Conservation (phyloP, 345 rosid species). For the Syzygium oleosum region DNA sequence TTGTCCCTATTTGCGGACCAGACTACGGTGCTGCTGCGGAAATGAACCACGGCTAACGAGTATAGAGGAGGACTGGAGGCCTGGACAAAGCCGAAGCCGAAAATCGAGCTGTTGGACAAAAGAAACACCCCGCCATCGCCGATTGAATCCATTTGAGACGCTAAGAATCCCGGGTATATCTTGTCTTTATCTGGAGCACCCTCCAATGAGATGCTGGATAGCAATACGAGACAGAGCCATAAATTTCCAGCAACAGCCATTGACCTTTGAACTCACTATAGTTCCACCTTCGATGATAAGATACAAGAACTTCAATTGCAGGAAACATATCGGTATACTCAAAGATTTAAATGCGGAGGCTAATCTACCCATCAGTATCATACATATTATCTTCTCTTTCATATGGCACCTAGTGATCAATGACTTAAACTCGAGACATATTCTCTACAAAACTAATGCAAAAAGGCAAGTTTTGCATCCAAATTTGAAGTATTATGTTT, state of each 20-base stretch:
- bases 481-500: not conserved
- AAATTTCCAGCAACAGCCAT: slow-evolving; percentile 1
- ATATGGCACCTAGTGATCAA: too few species aligned
- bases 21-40: slow-evolving; percentile 17
- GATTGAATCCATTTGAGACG: slow-evolving; percentile 68
- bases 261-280: slow-evolving; percentile 21
- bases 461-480: not conserved
- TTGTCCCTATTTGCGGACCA: slow-evolving; percentile 73
- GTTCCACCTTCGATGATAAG: not conserved
- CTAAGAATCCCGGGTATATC: slow-evolving; percentile 39
- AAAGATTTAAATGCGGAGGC: not conserved
- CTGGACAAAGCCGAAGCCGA: slow-evolving; percentile 59
- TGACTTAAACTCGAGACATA: too few species aligned
- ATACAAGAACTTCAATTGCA: not conserved
- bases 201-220: slow-evolving; percentile 27
- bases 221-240: slow-evolving; percentile 14
- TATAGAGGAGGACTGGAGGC: slow-evolving; percentile 30
- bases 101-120: slow-evolving; percentile 44
- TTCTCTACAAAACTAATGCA: not conserved
- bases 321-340: not conserved
- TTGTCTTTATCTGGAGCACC: slow-evolving; percentile 20
- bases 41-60: slow-evolving; percentile 44
- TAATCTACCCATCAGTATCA: not conserved
- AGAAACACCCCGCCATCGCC: slow-evolving; percentile 55
- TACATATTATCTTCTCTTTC: not conserved